Conservation (phyloP, 371 early-diverging fungal species). For the Nematocida ausubeli region DNA sequence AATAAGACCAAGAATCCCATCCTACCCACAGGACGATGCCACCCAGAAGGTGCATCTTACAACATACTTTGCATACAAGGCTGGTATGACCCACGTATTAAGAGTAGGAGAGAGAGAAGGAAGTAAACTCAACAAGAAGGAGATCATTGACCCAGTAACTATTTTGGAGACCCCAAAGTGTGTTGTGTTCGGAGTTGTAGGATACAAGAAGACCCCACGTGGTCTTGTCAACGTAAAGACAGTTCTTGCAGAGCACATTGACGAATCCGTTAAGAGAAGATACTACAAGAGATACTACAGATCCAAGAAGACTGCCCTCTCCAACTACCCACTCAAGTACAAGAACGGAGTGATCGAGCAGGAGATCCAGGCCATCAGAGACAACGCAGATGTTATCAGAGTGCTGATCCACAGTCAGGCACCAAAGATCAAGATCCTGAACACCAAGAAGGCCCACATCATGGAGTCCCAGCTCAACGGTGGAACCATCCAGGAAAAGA, state of each 20-base stretch:
- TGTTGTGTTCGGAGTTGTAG: slow-evolving; percentile 95
- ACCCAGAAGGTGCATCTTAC: slow-evolving; percentile 91
- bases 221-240: slow-evolving; percentile 92
- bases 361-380: slow-evolving; percentile 91
- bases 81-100: slow-evolving; percentile 99
- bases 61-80: slow-evolving; percentile 98
- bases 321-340: slow-evolving; percentile 93
- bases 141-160: slow-evolving; percentile 97
- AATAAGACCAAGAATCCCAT: slow-evolving; percentile 88
- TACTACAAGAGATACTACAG: slow-evolving; percentile 99
- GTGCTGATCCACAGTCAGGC: slow-evolving; percentile 96
- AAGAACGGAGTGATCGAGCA: slow-evolving; percentile 75
- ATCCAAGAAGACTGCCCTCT: slow-evolving; percentile 95
- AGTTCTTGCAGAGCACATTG: slow-evolving; percentile 95
- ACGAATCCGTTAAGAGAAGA: slow-evolving; percentile 90
- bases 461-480: slow-evolving; percentile 99
- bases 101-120: slow-evolving; percentile 72
- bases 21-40: slow-evolving; percentile 94
- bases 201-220: slow-evolving; percentile 94
- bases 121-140: slow-evolving; percentile 70
- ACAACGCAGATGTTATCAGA: slow-evolving; percentile 93
- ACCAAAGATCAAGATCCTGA: slow-evolving; percentile 81
- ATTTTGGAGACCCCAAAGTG: slow-evolving; percentile 95
- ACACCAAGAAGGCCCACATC: slow-evolving; percentile 92
- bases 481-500: slow-evolving; percentile 90